Evolutionary conservation across 2,329 filamentous ascomycete genomes (phyloP).

Genomic region (Fusarium burgessii): DNA sequence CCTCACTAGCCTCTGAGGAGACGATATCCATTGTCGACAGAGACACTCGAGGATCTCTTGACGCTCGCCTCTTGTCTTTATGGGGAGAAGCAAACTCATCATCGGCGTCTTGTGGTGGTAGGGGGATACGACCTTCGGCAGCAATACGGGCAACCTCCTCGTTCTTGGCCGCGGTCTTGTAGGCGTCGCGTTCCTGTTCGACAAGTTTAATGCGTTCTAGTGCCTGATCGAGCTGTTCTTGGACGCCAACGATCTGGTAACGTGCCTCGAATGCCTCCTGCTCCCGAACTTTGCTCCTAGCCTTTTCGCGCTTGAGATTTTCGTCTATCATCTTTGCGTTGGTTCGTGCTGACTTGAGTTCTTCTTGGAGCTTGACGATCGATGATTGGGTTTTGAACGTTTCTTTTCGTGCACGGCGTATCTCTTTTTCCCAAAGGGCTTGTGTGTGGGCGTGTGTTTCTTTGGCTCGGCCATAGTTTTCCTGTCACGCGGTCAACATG

Average conservation of each 20-base stretch:
- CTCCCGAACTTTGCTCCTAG: conserved; percentile 70
- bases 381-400: conserved; percentile 79
- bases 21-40: conserved; percentile 63
- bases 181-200: conserved; percentile 80
- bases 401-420: conserved; percentile 76
- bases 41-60: conserved; percentile 58
- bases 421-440: conserved; percentile 79
- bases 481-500: conserved; percentile 59
- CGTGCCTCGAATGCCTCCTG: conserved; percentile 77
- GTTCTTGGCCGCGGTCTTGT: conserved; percentile 78
- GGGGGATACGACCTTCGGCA: conserved; percentile 75
- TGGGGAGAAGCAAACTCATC: conserved; percentile 74
- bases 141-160: conserved; percentile 80
- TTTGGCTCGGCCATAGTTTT: conserved; percentile 77
- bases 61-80: conserved; percentile 61
- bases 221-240: conserved; percentile 75
- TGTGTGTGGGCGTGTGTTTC: conserved; percentile 76
- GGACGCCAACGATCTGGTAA: conserved; percentile 72
- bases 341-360: conserved; percentile 72
- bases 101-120: conserved; percentile 68
- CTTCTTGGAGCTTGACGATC: conserved; percentile 78
- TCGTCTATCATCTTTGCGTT: conserved; percentile 68
- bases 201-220: conserved; percentile 72
- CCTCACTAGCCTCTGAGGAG: conserved; percentile 67
- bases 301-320: conserved; percentile 71